phyloP scores from a whole-genome alignment of 2,329 filamentous ascomycete species.

The Sarocladium brachiariae region DNA sequence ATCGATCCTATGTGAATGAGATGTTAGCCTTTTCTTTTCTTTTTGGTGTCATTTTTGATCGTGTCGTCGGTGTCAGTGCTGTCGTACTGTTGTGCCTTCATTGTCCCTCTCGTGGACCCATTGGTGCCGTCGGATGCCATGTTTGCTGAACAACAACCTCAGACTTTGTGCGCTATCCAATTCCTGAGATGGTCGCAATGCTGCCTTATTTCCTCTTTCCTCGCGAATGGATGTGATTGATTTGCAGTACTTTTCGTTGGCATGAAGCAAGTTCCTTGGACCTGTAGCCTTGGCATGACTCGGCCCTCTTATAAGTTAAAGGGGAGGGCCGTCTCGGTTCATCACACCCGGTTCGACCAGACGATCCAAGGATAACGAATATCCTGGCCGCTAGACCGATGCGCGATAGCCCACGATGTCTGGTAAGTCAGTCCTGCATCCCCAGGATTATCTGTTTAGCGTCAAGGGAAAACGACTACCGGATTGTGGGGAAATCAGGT shows the following conservation, averaged over 20 bases:
- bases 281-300: no score
- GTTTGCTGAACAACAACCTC: neutral
- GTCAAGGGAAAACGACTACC: neutral
- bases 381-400: no score
- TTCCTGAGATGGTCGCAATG: neutral
- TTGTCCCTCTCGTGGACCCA: constrained; percentile 5
- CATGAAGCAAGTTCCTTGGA: no score
- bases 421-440: neutral
- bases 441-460: neutral
- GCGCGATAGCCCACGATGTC: neutral
- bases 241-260: no score
- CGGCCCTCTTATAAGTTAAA: no score
- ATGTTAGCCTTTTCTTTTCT: neutral
- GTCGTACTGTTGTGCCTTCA: constrained; percentile 9
- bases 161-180: neutral
- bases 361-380: no score
- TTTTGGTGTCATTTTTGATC: neutral
- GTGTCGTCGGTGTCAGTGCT: neutral
- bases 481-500: neutral
- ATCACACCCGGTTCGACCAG: no score
- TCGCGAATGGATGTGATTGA: no score
- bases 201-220: neutral
- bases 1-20: neutral
- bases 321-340: no score
- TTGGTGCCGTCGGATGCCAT: neutral